Base-by-base conservation (phyloP, 306 rosid genomes). In the Crataegus laevigata region DNA sequence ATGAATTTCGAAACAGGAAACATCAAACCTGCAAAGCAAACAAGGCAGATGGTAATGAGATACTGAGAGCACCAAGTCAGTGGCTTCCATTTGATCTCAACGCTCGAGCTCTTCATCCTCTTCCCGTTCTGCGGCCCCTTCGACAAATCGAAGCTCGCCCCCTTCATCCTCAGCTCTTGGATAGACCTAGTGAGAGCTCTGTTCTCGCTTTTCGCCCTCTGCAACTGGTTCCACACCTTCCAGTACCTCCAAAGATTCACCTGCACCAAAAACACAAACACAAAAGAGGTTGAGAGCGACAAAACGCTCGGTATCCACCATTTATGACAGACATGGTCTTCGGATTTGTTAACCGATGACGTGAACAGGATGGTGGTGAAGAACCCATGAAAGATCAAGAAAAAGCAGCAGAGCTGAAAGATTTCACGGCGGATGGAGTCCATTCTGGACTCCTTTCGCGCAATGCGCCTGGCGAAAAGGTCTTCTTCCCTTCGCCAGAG, bases 91-190 rank as follows among this genome's bases (percentile, higher is more conserved):
- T 88, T 90, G 81, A 92, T 88, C 85, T 91, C 99, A 4, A 90
- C 97, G 52, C 99, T 94, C 0, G 99, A 92, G 79, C 99, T 94
- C 77, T 92, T 94, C 93, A 94, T 88, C 84, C 83, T 90, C 80
- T 87, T 84, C 59, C 90, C 89, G 64, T 43, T 51, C 4, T 75
- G 74, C 1, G 93, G 93, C 78, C 88, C 93, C 64, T 90, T 94
- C 0, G 88, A 87, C 82, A 94, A 40, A 83, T 94, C 96, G 66
- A 92, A 94, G 82, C 96, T 89, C 4, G 87, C 85, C 15, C 99
- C 99, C 67, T 90, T 92, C 99, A 91, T 94, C 77, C 97, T 92
- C 85, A 92, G 71, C 78, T 94, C 99, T 66, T 85, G 91, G 9
- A 89, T 81, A 22, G 93, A 89, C 85, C 97, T 85, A 0, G 71